phyloP scores from a whole-genome alignment of 768 basidiomycete genomes.

The Panaeolus papilionaceus region DNA sequence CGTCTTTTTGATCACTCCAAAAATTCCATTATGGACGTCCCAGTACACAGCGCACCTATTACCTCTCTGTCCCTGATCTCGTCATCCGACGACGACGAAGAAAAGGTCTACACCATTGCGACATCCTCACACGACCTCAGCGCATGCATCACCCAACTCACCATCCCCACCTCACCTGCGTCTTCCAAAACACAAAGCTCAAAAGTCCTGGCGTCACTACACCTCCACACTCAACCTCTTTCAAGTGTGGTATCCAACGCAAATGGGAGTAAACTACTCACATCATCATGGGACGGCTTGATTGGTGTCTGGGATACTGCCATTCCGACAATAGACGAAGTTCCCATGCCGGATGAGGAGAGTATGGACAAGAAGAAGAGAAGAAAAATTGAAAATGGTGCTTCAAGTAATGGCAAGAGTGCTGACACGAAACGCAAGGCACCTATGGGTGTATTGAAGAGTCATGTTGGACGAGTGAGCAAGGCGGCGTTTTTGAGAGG shows the following conservation, averaged over 20 bases:
- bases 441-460: constrained; percentile 77
- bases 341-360: constrained; percentile 45
- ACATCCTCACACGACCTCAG: constrained; percentile 84
- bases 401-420: constrained; percentile 54
- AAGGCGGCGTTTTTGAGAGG: constrained; percentile 54
- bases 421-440: constrained; percentile 61
- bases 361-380: constrained; percentile 64
- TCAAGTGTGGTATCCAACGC: constrained; percentile 68
- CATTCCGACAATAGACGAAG: constrained; percentile 69
- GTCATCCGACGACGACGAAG: constrained; percentile 23
- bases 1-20: constrained; percentile 78
- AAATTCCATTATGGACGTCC: constrained; percentile 53
- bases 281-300: constrained; percentile 87
- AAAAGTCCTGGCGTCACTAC: constrained; percentile 69
- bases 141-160: constrained; percentile 58
- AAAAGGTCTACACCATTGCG: constrained; percentile 52
- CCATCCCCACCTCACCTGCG: constrained; percentile 31
- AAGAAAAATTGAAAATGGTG: constrained; percentile 55
- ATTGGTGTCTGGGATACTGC: constrained; percentile 82
- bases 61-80: constrained; percentile 69
- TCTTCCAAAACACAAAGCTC: constrained; percentile 30
- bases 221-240: constrained; percentile 83
- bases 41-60: constrained; percentile 68
- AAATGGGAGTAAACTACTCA: constrained; percentile 71
- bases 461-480: constrained; percentile 85